These are phyloP conservation scores for Penicillium maclennaniae DNA, from an alignment of 495 filamentous ascomycete genomes.

Conservation along the genomic window DNA sequence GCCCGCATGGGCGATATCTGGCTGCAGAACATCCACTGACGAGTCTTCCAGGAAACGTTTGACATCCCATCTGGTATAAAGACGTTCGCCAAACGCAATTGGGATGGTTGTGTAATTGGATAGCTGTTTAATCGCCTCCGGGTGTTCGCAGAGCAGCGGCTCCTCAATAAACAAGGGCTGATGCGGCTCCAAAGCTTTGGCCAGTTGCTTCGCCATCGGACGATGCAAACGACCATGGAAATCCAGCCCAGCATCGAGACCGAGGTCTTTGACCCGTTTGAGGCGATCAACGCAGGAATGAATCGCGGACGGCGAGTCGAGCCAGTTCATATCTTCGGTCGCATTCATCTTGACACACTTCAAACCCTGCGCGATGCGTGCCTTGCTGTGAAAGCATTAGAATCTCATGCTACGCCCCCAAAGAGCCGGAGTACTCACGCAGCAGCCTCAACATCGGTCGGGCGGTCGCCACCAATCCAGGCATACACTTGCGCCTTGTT, in stretches of 20 bases:
- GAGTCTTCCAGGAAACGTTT: constrained; percentile 67
- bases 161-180: constrained; percentile 77
- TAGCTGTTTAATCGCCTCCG: constrained; percentile 65
- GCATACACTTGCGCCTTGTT: constrained; percentile 73
- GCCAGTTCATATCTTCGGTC: constrained; percentile 75
- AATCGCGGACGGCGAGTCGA: constrained; percentile 66
- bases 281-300: constrained; percentile 64
- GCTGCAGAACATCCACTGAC: constrained; percentile 72
- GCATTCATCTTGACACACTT: constrained; percentile 80
- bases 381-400: constrained; percentile 37
- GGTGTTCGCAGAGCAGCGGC: constrained; percentile 68
- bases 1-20: constrained; percentile 73
- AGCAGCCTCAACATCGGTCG: constrained; percentile 61
- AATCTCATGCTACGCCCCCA: background rate
- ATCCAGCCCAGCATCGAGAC: constrained; percentile 71
- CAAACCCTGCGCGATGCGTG: constrained; percentile 68
- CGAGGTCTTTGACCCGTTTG: constrained; percentile 64
- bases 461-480: constrained; percentile 87
- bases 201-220: constrained; percentile 81
- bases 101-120: constrained; percentile 59
- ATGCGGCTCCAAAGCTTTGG: constrained; percentile 65
- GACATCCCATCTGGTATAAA: constrained; percentile 73
- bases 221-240: constrained; percentile 79
- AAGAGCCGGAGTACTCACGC: constrained; percentile 28
- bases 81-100: constrained; percentile 73